Evolutionary conservation across 2,329 filamentous ascomycete species (phyloP).

Genomic region (Cladosporium oxysporum): DNA sequence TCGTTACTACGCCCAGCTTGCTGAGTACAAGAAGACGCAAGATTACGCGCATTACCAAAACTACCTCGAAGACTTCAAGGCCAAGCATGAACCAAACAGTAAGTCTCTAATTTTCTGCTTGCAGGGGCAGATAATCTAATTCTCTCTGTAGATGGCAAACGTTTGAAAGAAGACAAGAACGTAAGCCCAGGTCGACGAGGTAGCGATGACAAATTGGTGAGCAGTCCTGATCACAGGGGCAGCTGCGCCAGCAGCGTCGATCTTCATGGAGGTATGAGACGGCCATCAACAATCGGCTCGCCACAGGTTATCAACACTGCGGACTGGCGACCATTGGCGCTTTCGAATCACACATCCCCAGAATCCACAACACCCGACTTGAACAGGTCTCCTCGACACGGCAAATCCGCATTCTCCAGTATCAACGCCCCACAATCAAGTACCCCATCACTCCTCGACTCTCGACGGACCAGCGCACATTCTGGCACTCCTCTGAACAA

Average conservation of each 20-base stretch:
- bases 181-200: slow-evolving; percentile 1
- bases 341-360: background rate
- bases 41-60: slow-evolving; percentile 68
- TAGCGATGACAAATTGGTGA: slow-evolving; percentile 9
- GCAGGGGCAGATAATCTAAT: background rate
- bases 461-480: background rate
- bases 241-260: slow-evolving; percentile 12
- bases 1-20: slow-evolving; percentile 70
- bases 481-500: background rate
- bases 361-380: background rate
- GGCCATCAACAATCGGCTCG: background rate
- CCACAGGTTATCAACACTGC: background rate
- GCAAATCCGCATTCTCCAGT: slow-evolving; percentile 11
- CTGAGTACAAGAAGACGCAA: slow-evolving; percentile 75
- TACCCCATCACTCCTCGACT: background rate
- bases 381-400: slow-evolving; percentile 10
- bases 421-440: background rate
- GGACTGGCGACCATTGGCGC: slow-evolving; percentile 6
- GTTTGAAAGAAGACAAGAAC: slow-evolving; percentile 8
- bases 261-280: background rate
- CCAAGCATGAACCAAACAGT: slow-evolving; percentile 55
- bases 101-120: background rate
- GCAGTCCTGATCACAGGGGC: slow-evolving; percentile 11
- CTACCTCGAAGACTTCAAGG: slow-evolving; percentile 77
- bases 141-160: background rate